Percentiles rank a stretch among this genome's conserved stretches.
These are phyloP conservation scores for Leccinum pachyderme DNA, from an alignment of 1,284 basidiomycete species.

Conservation along the genomic window DNA sequence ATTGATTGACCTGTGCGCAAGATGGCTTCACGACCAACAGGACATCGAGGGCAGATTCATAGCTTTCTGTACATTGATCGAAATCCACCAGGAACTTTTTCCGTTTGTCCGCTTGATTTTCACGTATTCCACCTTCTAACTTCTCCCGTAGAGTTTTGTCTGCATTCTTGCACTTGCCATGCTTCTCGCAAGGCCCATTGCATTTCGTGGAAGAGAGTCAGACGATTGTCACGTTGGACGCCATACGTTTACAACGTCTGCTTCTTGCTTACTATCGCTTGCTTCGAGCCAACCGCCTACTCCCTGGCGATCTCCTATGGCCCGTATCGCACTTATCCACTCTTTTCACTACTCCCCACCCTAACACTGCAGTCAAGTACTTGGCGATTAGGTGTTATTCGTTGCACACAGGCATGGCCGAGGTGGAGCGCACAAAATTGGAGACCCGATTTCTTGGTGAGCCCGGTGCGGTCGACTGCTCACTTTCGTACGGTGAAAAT, in stretches of 20 bases:
- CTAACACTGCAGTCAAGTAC: conserved; percentile 63
- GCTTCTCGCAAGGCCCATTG: conserved; percentile 56
- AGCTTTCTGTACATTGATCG: conserved; percentile 60
- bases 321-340: conserved; percentile 55
- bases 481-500: conserved; percentile 48
- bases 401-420: conserved; percentile 73
- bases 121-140: background rate
- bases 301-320: conserved; percentile 67
- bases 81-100: conserved; percentile 72
- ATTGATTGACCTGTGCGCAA: conserved; percentile 66
- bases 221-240: conserved; percentile 37
- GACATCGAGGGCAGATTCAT: conserved; percentile 53
- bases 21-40: conserved; percentile 58
- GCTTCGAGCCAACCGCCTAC: conserved; percentile 65
- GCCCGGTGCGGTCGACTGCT: conserved; percentile 54
- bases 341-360: conserved; percentile 55
- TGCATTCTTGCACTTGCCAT: conserved; percentile 45
- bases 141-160: conserved; percentile 46
- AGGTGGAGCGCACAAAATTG: conserved; percentile 65
- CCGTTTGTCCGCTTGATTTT: conserved; percentile 51
- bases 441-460: conserved; percentile 64
- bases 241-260: conserved; percentile 55
- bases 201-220: conserved; percentile 37
- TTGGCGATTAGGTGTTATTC: conserved; percentile 79
- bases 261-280: conserved; percentile 83